Evolutionary conservation across 2,329 filamentous ascomycete genomes (phyloP).

Genomic region (Claviceps maximensis): DNA sequence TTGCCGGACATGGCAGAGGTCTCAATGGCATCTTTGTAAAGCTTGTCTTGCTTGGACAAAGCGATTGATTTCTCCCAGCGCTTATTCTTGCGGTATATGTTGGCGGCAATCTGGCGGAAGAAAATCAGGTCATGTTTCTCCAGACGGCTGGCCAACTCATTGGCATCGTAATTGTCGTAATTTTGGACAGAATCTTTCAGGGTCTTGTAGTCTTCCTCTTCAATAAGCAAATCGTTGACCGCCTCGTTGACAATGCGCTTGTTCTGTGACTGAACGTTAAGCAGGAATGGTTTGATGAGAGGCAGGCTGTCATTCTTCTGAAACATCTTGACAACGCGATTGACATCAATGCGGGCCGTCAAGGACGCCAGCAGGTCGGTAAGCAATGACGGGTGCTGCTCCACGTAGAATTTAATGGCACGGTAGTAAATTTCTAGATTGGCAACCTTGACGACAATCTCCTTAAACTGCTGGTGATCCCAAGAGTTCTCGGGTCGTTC

Average conservation of each 20-base stretch:
- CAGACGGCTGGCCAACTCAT: conserved; percentile 78
- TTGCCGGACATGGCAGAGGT: conserved; percentile 88
- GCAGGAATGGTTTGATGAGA: conserved; percentile 94
- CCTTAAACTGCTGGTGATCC: conserved; percentile 99
- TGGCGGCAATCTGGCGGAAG: conserved; percentile 97
- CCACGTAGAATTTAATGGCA: conserved; percentile 89
- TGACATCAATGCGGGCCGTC: conserved; percentile 91
- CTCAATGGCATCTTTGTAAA: conserved; percentile 99
- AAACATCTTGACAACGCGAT: conserved; percentile 98
- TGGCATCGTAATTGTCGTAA: conserved; percentile 97
- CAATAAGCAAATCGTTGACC: conserved; percentile 93
- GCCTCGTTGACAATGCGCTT: conserved; percentile 97
- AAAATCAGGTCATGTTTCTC: conserved; percentile 98
- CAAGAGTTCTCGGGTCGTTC: conserved; percentile 94
- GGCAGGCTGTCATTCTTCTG: conserved; percentile 97
- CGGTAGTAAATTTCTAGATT: conserved; percentile 99
- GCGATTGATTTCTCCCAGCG: conserved; percentile 98
- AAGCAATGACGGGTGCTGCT: conserved; percentile 88
- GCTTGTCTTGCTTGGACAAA: conserved; percentile 95
- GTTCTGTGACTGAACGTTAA: conserved; percentile 93
- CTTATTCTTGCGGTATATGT: conserved; percentile 99
- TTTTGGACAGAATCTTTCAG: conserved; percentile 94
- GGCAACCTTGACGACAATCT: conserved; percentile 92
- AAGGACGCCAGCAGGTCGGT: conserved; percentile 91
- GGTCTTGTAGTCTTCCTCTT: conserved; percentile 99